Percentiles rank a stretch among this genome's conserved stretches.
Conservation (phyloP, 352 stramenopile species). For the Pythium aquatile region DNA sequence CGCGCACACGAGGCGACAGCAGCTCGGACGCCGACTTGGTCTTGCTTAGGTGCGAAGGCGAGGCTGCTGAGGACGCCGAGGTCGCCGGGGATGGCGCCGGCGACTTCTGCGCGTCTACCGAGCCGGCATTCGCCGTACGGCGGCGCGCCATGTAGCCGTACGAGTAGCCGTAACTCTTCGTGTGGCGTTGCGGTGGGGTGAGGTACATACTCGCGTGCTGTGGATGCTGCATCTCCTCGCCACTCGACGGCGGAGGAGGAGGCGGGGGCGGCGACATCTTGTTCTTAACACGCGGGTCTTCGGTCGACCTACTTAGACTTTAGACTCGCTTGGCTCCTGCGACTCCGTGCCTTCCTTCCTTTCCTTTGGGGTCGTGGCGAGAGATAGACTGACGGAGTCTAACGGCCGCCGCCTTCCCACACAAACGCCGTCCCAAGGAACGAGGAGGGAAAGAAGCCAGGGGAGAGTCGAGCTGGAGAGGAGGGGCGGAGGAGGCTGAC, state of each 20-base stretch:
- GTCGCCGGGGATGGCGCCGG: conserved; percentile 4
- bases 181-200: conserved; percentile 13
- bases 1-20: conserved; percentile 20
- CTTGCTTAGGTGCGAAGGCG: conserved; percentile 14
- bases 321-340: conserved; percentile 4
- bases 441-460: conserved; percentile 2
- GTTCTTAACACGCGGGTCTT: conserved; percentile 13
- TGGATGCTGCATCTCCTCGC: conserved; percentile 8
- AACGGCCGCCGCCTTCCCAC: not conserved
- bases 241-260: conserved; percentile 12
- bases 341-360: conserved; percentile 4
- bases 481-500: not conserved
- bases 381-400: conserved; percentile 6
- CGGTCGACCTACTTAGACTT: conserved; percentile 10
- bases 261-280: conserved; percentile 5
- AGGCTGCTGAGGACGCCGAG: conserved; percentile 16
- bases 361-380: conserved; percentile 6
- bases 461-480: conserved; percentile 1
- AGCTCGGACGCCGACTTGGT: conserved; percentile 10
- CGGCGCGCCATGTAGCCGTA: conserved; percentile 2
- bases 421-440: conserved; percentile 3
- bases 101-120: conserved; percentile 6
- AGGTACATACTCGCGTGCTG: conserved; percentile 5
- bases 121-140: not conserved
- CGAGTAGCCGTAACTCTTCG: conserved; percentile 11